Evolutionary conservation across 2,329 filamentous ascomycete genomes (phyloP), one percentile per base, ranked within the genome.

Genomic region (Phyllosticta ampelicida): DNA sequence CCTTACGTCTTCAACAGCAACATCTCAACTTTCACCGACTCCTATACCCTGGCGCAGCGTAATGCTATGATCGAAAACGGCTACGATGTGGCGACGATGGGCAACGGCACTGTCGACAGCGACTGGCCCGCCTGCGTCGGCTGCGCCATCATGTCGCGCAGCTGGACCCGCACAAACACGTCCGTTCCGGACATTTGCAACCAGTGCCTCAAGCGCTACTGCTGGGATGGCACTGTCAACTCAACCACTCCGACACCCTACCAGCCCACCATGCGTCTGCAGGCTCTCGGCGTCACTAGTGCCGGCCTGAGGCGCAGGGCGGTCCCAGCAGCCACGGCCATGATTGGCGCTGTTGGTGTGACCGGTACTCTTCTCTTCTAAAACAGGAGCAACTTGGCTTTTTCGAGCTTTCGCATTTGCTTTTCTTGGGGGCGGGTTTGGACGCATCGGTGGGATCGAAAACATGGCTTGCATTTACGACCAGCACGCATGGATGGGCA

Each of bases 11-110:
- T 81, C 68, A 74, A 79, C 63, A 87, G 85, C 71, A 97, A 97
- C 75, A 80, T 86, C 6, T 87, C 86, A 1, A 96, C 92, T 53
- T 92, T 87, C 70, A 78, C 84, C 61, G 76, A 84, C 44, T 72
- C 73, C 48, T 89, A 91, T 78, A 77, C 80, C 36, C 73, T 82
- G 64, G 72, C 68, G 0, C 73, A 89, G 73, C 87, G 92, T 62
- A 83, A 96, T 69, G 80, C 80, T 62, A 88, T 96, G 67, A 90
- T 99, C 66, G 72, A 82, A 63, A 97, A 99, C 73, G 92, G 90
- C 19, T 94, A 87, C 75, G 82, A 94, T 64, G 83, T 86, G 18
- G 91, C 82, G 2, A 96, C 91, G 0, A 86, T 87, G 77, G 89
- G 82, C 55, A 96, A 97, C 73, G 82, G 80, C 54, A 91, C 89